Base-by-base conservation (phyloP, 495 filamentous ascomycete genomes). In the Clavariopsis aquatica region DNA sequence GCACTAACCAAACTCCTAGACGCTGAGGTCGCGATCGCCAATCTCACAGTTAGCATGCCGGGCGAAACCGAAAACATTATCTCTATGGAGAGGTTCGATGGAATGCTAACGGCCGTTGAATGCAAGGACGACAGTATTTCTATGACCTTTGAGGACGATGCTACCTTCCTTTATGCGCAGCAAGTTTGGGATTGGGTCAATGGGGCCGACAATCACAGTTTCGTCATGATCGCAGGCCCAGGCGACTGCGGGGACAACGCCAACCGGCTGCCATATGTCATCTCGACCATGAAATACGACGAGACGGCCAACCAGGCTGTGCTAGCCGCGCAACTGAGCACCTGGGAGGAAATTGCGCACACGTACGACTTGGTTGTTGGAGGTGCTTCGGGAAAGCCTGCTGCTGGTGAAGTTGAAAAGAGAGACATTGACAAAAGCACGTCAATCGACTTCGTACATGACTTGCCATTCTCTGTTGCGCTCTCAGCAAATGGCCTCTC, bases 181-280 rank as follows among this genome's bases (percentile, higher is more conserved):
- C 27, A 49, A 10, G 62, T 65, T 36, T 80, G 78, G 76, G 55
- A 73, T 58, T 80, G 78, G 78, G 69, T 77, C 19, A 79, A 80
- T 49, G 74, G 72, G 10, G 64, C 57, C 10, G 71, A 73, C 41
- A 67, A 76, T 45, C 70, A 70, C 46, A 72, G 64, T n/a, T 73
- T 80, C 27, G 51, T 79, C 1, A 62, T 79, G 47, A 73, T 79
- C 20, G 75, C 77, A n/a, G 77, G 75, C 19, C 56, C 52, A 19
- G 71, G 69, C 19, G 70, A 78, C 43, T 80, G 78, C 57, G 71
- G 73, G 9, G 74, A 71, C 67, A 78, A 78, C 60, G 45, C 65
- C 2, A 49, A 69, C 43, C 38, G 78, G 1, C 27, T 71, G 29
- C 78, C 78, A 5, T 80, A 75, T 52, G 52, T 69, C 10, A 66